Percentiles rank a stretch among this genome's conserved stretches.
phyloP scores from a whole-genome alignment of 768 basidiomycete species.

The Lentinula sp. region DNA sequence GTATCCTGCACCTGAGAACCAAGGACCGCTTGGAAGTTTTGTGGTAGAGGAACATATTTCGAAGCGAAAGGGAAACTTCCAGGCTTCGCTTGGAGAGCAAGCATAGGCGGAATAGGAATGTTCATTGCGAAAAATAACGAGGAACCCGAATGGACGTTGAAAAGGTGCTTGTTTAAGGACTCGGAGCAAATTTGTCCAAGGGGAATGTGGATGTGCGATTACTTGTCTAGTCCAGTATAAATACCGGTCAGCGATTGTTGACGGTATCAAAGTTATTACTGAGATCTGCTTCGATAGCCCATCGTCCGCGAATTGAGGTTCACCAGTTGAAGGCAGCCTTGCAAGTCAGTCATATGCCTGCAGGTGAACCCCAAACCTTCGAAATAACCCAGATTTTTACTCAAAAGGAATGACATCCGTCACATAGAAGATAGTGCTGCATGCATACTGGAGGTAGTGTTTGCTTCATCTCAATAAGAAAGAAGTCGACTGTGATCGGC shows the following conservation, averaged over 20 bases:
- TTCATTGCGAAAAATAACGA: background rate
- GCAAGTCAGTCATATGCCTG: too few species aligned
- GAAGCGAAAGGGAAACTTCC: constrained; percentile 8
- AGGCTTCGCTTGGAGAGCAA: background rate
- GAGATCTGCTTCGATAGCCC: background rate
- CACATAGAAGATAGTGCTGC: background rate
- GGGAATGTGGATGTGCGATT: background rate
- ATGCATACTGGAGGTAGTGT: too few species aligned
- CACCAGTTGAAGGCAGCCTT: background rate
- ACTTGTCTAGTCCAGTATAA: background rate
- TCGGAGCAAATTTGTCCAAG: background rate
- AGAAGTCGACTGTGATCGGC: too few species aligned
- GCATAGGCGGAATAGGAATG: constrained; percentile 1
- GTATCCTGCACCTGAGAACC: constrained; percentile 17
- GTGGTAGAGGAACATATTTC: constrained; percentile 28
- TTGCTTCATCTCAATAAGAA: too few species aligned
- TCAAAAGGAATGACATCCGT: background rate
- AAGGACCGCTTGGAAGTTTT: constrained; percentile 23
- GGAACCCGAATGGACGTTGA: background rate
- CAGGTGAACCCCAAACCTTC: background rate
- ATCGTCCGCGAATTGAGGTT: background rate
- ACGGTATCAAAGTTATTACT: background rate
- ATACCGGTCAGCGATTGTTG: background rate
- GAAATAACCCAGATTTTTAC: background rate
- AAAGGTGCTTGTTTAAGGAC: background rate